These are phyloP conservation scores for Trametes meyenii DNA, from an alignment of 768 basidiomycete genomes.

Conservation along the genomic window DNA sequence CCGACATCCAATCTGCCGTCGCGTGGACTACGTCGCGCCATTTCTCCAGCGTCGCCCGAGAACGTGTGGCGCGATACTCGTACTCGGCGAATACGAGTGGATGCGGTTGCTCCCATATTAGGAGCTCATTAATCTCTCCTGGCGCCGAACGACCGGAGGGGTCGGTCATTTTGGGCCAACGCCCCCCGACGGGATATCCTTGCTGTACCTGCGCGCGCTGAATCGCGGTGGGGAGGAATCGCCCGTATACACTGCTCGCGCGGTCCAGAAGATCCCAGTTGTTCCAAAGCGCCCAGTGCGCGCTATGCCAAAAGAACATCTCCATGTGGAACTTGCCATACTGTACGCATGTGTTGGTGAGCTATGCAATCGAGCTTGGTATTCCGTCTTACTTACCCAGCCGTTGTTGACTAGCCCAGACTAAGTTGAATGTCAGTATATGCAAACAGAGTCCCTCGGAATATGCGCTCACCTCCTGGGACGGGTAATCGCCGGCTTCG, in stretches of 20 bases:
- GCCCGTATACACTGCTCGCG: slow-evolving; percentile 46
- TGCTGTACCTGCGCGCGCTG: slow-evolving; percentile 54
- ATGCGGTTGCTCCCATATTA: slow-evolving; percentile 67
- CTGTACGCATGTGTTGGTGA: slow-evolving; percentile 9
- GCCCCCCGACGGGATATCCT: slow-evolving; percentile 54
- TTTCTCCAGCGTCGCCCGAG: slow-evolving; percentile 44
- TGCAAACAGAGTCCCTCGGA: neutral
- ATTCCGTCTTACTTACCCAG: slow-evolving; percentile 44
- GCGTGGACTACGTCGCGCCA: slow-evolving; percentile 54
- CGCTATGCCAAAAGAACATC: slow-evolving; percentile 62
- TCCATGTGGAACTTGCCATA: slow-evolving; percentile 63
- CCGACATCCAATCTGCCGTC: slow-evolving; percentile 64
- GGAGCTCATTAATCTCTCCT: slow-evolving; percentile 62
- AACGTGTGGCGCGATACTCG: slow-evolving; percentile 50
- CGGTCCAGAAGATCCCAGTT: slow-evolving; percentile 58
- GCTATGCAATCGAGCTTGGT: neutral
- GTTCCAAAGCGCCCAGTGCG: slow-evolving; percentile 64
- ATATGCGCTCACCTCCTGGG: slow-evolving; percentile 50
- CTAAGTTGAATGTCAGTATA: slow-evolving; percentile 34
- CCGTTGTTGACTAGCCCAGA: slow-evolving; percentile 59
- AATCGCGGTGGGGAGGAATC: slow-evolving; percentile 51
- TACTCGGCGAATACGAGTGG: slow-evolving; percentile 61
- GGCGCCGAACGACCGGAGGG: slow-evolving; percentile 60
- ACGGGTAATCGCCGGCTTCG: slow-evolving; percentile 56
- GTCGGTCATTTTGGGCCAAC: slow-evolving; percentile 69